Base-by-base conservation (phyloP, 2,329 filamentous ascomycete genomes). In the Phialemoniopsis sp. region DNA sequence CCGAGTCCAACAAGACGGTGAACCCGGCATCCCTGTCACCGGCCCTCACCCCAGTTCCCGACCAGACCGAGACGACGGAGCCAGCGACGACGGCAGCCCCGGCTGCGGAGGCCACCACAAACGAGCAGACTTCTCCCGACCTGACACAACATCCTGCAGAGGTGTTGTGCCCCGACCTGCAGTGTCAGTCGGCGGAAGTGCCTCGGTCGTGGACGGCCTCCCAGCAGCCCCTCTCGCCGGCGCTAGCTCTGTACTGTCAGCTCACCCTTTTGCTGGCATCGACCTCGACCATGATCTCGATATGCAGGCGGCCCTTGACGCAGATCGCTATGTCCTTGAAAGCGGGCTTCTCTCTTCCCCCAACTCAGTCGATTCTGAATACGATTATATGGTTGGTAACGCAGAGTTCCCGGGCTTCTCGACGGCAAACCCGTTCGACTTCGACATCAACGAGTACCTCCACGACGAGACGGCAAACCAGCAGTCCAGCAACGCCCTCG, bases 121-220 rank as follows among this genome's bases (percentile, higher is more conserved):
- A 51, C 42, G 52, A 48, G 49, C 53, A 56, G 52, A 56, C 66
- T 70, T 78, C 84, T 70, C 77, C 87, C 81, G 88, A 94, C 78
- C 72, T 80, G 93, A 93, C 90, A 96, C 93, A 96, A 96, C 90
- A 94, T 95, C 90, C 93, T 97, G 93, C 93, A 78, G 93, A 79
- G 90, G 85, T 96, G 91, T 96, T 97, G 93, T 97, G 85, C 65
- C 45, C 44, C 41, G 93, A 95, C 93, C 93, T 95, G 93, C 93
- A 86, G 93, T 98, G 93, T 97, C 93, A 81, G 84, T 91, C 87
- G 85, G 79, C 71, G 74, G 77, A 76, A 67, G 71, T 68, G 64
- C 64, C 68, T 56, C 63, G 60, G 61, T 62, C 63, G 54, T 70
- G 64, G 59, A 57, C 50, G 59, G 58, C 56, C 53, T 68, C 63